Evolutionary conservation across 768 basidiomycete species (phyloP).

Genomic region (Lactifluus subvellereus): DNA sequence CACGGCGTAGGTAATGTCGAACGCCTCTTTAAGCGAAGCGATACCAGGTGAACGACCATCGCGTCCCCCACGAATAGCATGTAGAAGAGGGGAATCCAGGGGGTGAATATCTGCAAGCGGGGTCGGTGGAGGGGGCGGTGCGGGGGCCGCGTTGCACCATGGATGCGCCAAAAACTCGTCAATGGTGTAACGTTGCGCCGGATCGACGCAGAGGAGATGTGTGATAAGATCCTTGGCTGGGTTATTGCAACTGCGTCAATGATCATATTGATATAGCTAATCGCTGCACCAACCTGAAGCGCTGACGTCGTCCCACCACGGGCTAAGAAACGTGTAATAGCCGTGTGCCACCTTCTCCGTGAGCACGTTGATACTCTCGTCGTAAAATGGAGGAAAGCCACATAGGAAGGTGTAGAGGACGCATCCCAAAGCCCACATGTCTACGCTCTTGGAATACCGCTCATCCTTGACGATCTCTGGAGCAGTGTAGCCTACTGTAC

Average conservation of each 20-base stretch:
- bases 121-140: slow-evolving; percentile 59
- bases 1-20: slow-evolving; percentile 98
- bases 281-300: slow-evolving; percentile 48
- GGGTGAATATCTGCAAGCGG: slow-evolving; percentile 44
- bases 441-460: slow-evolving; percentile 91
- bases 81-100: slow-evolving; percentile 88
- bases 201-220: slow-evolving; percentile 93
- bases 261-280: slow-evolving; percentile 10
- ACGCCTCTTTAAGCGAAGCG: slow-evolving; percentile 92
- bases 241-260: slow-evolving; percentile 4
- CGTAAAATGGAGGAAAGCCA: slow-evolving; percentile 98
- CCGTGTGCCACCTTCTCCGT: slow-evolving; percentile 98
- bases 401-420: slow-evolving; percentile 98
- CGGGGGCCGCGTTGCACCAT: slow-evolving; percentile 77
- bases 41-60: slow-evolving; percentile 86
- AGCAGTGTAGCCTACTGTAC: slow-evolving; percentile 99
- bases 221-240: slow-evolving; percentile 92
- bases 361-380: slow-evolving; percentile 95
- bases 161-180: slow-evolving; percentile 97
- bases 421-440: slow-evolving; percentile 99
- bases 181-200: slow-evolving; percentile 92
- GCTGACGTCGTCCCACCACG: slow-evolving; percentile 99
- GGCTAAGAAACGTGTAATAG: slow-evolving; percentile 96
- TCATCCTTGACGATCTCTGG: slow-evolving; percentile 99
- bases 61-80: slow-evolving; percentile 67